These are phyloP conservation scores for Plasmodium vinckei DNA, from an alignment of 169 alveolate genomes.

Conservation along the genomic window DNA sequence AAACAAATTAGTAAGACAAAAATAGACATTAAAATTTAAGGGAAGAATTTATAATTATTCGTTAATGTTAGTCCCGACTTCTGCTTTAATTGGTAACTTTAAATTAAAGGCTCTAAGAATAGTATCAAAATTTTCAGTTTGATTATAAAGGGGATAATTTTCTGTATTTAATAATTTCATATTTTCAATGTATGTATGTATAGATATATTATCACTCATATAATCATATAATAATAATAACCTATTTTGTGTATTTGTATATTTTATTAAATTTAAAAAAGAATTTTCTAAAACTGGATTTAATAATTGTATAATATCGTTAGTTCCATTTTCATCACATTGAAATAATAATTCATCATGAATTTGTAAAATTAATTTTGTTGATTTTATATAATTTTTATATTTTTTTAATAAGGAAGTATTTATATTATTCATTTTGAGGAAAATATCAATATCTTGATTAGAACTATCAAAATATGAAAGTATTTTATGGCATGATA, in stretches of 20 bases:
- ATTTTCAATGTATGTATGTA: constrained; percentile 52
- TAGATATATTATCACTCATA: constrained; percentile 71
- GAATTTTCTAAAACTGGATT: constrained; percentile 73
- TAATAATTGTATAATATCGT: constrained; percentile 22
- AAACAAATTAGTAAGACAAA: too few species aligned
- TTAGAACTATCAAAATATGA: not conserved
- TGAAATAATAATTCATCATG: constrained; percentile 83
- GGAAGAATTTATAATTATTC: constrained; percentile 18
- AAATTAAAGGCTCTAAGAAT: constrained; percentile 39
- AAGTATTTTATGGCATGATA: constrained; percentile 29
- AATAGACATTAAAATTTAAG: too few species aligned
- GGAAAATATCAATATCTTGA: not conserved
- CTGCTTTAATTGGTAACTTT: constrained; percentile 56
- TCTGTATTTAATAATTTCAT: constrained; percentile 16
- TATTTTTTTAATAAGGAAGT: not conserved
- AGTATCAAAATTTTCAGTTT: not conserved
- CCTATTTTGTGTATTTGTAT: constrained; percentile 60
- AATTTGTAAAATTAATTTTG: constrained; percentile 79
- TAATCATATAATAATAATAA: constrained; percentile 36
- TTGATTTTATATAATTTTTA: constrained; percentile 20
- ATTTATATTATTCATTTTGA: constrained; percentile 40
- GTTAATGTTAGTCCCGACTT: constrained; percentile 42
- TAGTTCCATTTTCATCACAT: constrained; percentile 29
- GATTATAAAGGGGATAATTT: not conserved
- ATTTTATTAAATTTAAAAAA: constrained; percentile 70